Conservation (phyloP, 2,329 filamentous ascomycete species). For the Fusarium proliferatum region DNA sequence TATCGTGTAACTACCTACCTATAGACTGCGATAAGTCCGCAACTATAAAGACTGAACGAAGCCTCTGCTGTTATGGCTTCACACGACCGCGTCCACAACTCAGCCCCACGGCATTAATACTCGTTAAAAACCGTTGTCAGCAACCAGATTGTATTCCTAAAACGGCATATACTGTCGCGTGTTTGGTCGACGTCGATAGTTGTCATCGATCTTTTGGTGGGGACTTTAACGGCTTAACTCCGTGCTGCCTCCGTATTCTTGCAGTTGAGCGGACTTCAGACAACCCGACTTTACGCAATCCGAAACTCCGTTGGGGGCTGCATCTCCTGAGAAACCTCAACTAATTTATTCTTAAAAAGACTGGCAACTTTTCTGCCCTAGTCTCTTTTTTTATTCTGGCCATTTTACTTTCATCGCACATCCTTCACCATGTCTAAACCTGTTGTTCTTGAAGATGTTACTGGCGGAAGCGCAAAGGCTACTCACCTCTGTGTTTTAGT, state of each 20-base stretch:
- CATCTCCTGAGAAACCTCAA: conserved; percentile 38
- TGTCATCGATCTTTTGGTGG: conserved; percentile 17
- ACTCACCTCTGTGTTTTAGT: conserved; percentile 82
- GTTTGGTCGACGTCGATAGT: conserved; percentile 33
- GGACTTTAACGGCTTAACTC: conserved; percentile 33
- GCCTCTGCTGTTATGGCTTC: neutral
- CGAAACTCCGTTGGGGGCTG: conserved; percentile 39
- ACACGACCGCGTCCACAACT: neutral
- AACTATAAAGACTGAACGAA: conserved; percentile 18
- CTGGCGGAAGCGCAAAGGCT: conserved; percentile 64
- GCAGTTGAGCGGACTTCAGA: conserved; percentile 15
- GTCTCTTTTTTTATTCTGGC: neutral
- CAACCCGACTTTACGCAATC: conserved; percentile 25
- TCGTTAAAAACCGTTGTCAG: conserved; percentile 1
- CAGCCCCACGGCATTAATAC: conserved; percentile 20
- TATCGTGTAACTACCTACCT: neutral
- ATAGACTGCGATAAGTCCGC: conserved; percentile 19
- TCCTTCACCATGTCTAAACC: conserved; percentile 31
- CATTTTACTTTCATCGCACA: conserved; percentile 26
- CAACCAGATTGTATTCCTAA: neutral
- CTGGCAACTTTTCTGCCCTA: neutral
- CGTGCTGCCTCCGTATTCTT: conserved; percentile 9
- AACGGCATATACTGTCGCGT: conserved; percentile 2
- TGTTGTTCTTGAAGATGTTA: conserved; percentile 48
- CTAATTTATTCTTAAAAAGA: conserved; percentile 18